phyloP scores from a whole-genome alignment of 495 filamentous ascomycete genomes.

The Bacidia rubella region DNA sequence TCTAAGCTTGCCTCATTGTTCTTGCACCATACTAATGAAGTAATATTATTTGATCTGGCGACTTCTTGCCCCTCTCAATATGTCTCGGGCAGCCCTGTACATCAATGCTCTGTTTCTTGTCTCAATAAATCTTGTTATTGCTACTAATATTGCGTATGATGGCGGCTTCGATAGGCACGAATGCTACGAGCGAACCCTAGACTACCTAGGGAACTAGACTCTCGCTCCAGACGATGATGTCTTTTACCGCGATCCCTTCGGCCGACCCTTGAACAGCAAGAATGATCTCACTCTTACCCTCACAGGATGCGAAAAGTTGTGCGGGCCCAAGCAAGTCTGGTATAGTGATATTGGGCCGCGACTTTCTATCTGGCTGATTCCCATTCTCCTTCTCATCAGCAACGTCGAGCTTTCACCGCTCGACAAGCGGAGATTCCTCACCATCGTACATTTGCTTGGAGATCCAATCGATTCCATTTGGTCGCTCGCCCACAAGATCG shows the following conservation, averaged over 20 bases:
- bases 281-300: conserved; percentile 7
- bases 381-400: conserved; percentile 21
- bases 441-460: conserved; percentile 22
- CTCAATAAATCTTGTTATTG: neutral
- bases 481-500: conserved; percentile 21
- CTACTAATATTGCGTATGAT: neutral
- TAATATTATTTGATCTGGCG: too few relatives aligned
- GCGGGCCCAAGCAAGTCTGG: conserved; percentile 2
- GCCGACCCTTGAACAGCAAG: neutral
- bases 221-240: neutral
- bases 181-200: neutral
- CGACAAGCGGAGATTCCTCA: conserved; percentile 20
- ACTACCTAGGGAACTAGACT: neutral
- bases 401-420: conserved; percentile 22
- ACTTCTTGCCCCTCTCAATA: neutral
- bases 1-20: too few relatives aligned
- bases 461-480: conserved; percentile 25
- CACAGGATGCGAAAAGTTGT: conserved; percentile 5
- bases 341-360: conserved; percentile 10
- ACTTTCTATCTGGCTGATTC: conserved; percentile 22
- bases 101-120: neutral
- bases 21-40: too few relatives aligned
- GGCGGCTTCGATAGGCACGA: neutral
- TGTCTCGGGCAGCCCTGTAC: neutral
- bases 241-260: neutral